Conservation (phyloP, 495 filamentous ascomycete genomes). For the Daldinia decipiens region DNA sequence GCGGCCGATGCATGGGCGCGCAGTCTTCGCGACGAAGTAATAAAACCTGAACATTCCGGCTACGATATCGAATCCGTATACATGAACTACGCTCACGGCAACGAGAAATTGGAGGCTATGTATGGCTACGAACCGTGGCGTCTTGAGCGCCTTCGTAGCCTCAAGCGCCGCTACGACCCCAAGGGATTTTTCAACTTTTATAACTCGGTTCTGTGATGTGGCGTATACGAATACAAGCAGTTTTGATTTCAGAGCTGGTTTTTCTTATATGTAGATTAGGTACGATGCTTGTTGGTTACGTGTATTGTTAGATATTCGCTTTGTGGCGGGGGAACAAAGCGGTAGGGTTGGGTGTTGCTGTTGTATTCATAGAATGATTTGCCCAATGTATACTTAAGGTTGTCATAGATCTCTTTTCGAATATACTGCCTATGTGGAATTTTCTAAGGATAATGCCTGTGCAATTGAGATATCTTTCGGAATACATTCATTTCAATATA, state of each 20-base stretch:
- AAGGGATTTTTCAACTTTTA: slow-evolving; percentile 9
- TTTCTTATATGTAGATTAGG: neutral
- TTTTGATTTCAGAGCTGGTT: neutral
- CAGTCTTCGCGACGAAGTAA: slow-evolving; percentile 35
- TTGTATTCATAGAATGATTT: no score
- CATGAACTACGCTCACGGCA: slow-evolving; percentile 59
- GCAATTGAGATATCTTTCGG: no score
- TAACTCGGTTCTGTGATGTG: neutral
- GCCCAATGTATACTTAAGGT: no score
- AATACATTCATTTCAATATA: no score
- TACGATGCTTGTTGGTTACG: no score
- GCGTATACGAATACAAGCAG: neutral
- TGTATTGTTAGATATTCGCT: no score
- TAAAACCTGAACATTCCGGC: slow-evolving; percentile 32
- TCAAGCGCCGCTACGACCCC: slow-evolving; percentile 55
- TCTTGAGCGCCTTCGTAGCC: slow-evolving; percentile 46
- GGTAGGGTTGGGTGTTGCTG: no score
- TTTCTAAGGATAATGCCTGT: no score
- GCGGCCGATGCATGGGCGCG: slow-evolving; percentile 38
- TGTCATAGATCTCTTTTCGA: no score
- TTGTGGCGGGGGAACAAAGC: no score
- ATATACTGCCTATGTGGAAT: no score
- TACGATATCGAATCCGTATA: slow-evolving; percentile 47
- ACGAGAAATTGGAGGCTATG: slow-evolving; percentile 50
- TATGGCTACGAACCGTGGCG: slow-evolving; percentile 62